Base-by-base conservation (phyloP, 2,329 filamentous ascomycete species). In the Fusarium sp. region DNA sequence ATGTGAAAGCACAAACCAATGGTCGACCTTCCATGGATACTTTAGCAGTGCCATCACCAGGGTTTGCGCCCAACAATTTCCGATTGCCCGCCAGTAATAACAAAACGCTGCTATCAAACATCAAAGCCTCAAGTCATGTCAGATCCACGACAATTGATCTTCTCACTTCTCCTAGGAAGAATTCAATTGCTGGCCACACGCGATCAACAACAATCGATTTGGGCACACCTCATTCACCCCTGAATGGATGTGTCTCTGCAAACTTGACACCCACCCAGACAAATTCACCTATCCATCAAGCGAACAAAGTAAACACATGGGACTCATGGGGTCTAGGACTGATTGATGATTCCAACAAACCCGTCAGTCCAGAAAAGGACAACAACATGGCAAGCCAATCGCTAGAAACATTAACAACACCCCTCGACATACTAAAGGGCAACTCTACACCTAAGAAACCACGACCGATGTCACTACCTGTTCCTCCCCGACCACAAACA, bases 301-400 rank as follows among this genome's bases (percentile, higher is more conserved):
- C 52, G 13, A 62, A 58, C 29, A 72, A 59, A 43, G 58, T 44
- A 16, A 63, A 63, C 29, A 46, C 57, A 11, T 75, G 73, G 74
- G 63, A 56, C 6, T 73, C 72, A n/a, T 73, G 74, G 51, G 62
- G 53, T 2, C 30, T 73, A n/a, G 62, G 70, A 44, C 53, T 67
- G 24, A 60, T 72, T 6, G 65, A 64, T 22, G 61, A 65, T 18
- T 56, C 55, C 13, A 60, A 65, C 20, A 67, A 66, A 15, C 47
- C 65, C 25, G 49, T 49, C 13, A 25, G n/a, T 13, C 40, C 65
- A 24, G 55, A 59, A 18, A 68, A 62, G n/a, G 45, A 66, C 13
- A 62, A 40, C 11, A 22, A 47, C 12, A 32, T 30, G n/a, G 34
- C 47, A 29, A 67, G 40, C 22, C 61, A 60, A 48, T 49, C 57